phyloP scores from a whole-genome alignment of 352 stramenopile species.

The Pythium brassicae region DNA sequence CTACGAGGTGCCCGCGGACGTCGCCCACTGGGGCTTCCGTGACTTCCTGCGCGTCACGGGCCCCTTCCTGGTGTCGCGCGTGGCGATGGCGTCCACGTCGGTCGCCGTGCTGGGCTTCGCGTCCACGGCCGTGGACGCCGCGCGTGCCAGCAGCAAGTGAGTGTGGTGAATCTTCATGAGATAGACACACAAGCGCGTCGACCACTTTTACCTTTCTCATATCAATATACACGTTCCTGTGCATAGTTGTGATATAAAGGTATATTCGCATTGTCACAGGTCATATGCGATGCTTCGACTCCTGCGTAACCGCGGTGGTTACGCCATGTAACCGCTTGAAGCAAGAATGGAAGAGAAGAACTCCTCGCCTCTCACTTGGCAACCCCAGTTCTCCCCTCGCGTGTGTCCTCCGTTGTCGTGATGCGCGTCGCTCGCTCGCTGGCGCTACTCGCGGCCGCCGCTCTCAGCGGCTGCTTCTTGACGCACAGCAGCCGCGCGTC shows the following conservation, averaged over 20 bases:
- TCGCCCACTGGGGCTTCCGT: slow-evolving; percentile 61
- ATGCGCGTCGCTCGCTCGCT: slow-evolving; percentile 6
- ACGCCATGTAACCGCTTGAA: background rate
- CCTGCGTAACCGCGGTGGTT: too few species aligned
- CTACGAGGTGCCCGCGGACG: slow-evolving; percentile 65
- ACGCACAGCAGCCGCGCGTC: background rate
- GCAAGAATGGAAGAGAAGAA: background rate
- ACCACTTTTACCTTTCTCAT: too few species aligned
- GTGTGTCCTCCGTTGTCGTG: background rate
- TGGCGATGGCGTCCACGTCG: slow-evolving; percentile 65
- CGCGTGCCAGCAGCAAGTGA: background rate
- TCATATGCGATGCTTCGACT: background rate
- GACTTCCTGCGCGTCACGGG: slow-evolving; percentile 64
- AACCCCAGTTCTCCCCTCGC: too few species aligned
- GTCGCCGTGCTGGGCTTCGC: slow-evolving; percentile 68
- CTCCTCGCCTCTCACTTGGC: background rate
- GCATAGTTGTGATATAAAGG: background rate
- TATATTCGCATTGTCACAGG: background rate
- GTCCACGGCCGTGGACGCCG: slow-evolving; percentile 52
- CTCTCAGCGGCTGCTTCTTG: too few species aligned
- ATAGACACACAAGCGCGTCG: background rate
- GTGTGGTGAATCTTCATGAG: background rate
- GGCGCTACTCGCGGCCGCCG: background rate
- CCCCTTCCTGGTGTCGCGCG: slow-evolving; percentile 47
- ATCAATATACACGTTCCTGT: background rate